Base-by-base conservation (phyloP, 805 yeast species). In the Metschnikowia amazonensis region DNA sequence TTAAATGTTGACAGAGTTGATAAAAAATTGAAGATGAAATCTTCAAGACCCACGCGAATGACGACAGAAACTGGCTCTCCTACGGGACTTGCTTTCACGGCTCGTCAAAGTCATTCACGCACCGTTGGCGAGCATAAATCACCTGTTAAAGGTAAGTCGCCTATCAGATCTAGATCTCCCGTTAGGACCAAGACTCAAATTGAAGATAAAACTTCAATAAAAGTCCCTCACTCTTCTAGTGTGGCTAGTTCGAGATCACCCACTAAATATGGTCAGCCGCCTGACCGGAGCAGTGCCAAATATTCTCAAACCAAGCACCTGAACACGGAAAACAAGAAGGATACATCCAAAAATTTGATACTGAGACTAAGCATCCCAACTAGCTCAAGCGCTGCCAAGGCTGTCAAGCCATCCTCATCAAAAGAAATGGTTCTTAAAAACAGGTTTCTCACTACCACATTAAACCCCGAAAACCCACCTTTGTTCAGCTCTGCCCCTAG, bases 391-490 rank as follows among this genome's bases (percentile, higher is more conserved):
- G 62, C 62, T 10, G 67, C 66, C 10, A 66, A 63, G 42, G 45
- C 48, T 10, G 49, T 37, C n/a, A 48, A 37, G 20, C 9, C 36
- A 2, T 36, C 47, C 5, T 13, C n/a, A 3, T 24, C 48, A 5
- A 40, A 36, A 14, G 40, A 40, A 2, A 40, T 40, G 33, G 35
- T 45, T 7, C 18, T 54, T 13, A 66, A 60, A 48, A 69, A 68
- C 46, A 60, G 60, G 45, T 66, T 70, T 43, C 58, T 69, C 28
- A 63, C 72, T 0, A 66, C 72, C 1, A 62, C 66, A 6, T 55
- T 70, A 18, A 65, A 65, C 20, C 68, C 72, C 0, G 56, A 60
- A 3, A 62, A 62, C 10, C 60, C 63, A 7, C 60, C 65, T 5
- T 50, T 46, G 23, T 57, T 66, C 27, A 57, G 33, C 14, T 37